Base-by-base conservation (phyloP, 495 filamentous ascomycete genomes). In the Annulohypoxylon maeteangense region DNA sequence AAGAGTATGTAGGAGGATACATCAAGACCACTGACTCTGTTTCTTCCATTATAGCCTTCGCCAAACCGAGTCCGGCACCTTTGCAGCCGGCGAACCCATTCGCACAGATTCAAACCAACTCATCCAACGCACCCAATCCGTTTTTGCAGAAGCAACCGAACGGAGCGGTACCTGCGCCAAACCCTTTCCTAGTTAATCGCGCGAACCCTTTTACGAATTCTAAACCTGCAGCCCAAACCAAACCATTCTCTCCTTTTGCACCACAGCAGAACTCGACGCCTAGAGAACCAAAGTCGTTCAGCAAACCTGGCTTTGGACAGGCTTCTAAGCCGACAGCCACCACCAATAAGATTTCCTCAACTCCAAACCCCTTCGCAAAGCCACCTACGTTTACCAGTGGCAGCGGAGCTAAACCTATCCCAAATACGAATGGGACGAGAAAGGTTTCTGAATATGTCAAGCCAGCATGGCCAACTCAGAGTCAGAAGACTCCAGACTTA, bases 21-120 rank as follows among this genome's bases (percentile, higher is more conserved):
- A 44, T 72, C 20, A 55, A 60, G 55, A 53, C 48, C 53, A 70
- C 75, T 77, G 67, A 77, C 67, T 38, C 36, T 75, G 44, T 70
- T 32, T 67, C 42, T 75, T 61, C 45, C 47, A 62, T 59, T 72
- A 59, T 71, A 77, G 75, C 75, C 62, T 77, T 77, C 31, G 58
- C 36, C 27, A 36, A 64, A 10, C 59, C 55, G 25, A 42, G n/a
- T 1, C 16, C 71, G 23, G 45, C 40, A 12, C 34, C 31, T 2
- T 23, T 18, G 32, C 6, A 38, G 16, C 27, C 50, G 0, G n/a
- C 40, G 11, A 74, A 77, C 42, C 70, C 64, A 34, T 54, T 68
- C 69, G 62, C 60, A 47, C 31, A 32, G 32, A 20, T 32, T 10
- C 45, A 53, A 11, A 42, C 31, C 2, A 71, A 74, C 36, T 23